phyloP scores from a whole-genome alignment of 2,329 filamentous ascomycete species.

The Arthrobotrys conoides region DNA sequence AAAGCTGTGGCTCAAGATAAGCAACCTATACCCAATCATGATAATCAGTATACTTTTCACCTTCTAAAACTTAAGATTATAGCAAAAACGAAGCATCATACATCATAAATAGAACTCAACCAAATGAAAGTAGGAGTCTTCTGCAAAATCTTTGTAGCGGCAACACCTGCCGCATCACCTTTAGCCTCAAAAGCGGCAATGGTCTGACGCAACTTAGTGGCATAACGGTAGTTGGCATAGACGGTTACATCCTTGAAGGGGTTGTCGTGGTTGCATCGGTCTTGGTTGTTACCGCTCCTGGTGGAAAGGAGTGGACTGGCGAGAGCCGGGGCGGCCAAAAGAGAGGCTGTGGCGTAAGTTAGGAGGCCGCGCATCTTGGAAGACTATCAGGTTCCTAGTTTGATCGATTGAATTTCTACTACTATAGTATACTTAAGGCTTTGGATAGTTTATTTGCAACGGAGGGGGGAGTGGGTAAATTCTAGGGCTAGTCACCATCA shows the following conservation, averaged over 20 bases:
- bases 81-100: conserved; percentile 60
- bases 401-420: too few species aligned
- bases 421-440: too few species aligned
- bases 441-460: background rate
- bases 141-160: conserved; percentile 67
- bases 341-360: conserved; percentile 32
- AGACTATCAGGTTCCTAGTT: background rate
- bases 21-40: conserved; percentile 35
- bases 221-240: conserved; percentile 69
- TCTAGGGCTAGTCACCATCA: background rate
- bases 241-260: conserved; percentile 71
- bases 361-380: conserved; percentile 42
- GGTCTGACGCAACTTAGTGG: conserved; percentile 68
- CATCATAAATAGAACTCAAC: conserved; percentile 67
- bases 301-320: conserved; percentile 38
- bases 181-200: conserved; percentile 66
- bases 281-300: conserved; percentile 48
- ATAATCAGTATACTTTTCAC: background rate
- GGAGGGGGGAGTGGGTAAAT: background rate
- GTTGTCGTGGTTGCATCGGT: conserved; percentile 65
- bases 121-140: conserved; percentile 69
- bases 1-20: conserved; percentile 63
- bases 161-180: conserved; percentile 67
- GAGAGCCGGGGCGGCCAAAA: conserved; percentile 20
- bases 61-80: background rate